Conservation (phyloP, 306 rosid species). For the Mimosa pudica region DNA sequence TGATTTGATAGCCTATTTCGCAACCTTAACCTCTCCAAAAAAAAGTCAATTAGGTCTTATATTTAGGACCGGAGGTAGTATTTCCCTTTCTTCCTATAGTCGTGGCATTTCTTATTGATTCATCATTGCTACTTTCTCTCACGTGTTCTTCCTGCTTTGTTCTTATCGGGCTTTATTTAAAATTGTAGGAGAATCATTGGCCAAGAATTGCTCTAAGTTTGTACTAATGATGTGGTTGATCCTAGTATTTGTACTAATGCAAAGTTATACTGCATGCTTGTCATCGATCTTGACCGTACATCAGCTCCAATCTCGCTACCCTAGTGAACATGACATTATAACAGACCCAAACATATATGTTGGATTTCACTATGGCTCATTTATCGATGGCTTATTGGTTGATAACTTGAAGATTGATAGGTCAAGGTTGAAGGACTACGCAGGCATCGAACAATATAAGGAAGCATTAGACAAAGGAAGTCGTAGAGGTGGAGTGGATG, state of each 20-base stretch:
- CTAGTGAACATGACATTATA: background rate
- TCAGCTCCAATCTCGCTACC: constrained; percentile 16
- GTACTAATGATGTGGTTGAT: constrained; percentile 24
- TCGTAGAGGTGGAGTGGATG: background rate
- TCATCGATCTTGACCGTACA: constrained; percentile 31
- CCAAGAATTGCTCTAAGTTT: constrained; percentile 27
- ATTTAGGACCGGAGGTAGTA: too few relatives aligned
- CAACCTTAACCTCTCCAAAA: too few relatives aligned
- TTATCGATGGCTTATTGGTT: background rate
- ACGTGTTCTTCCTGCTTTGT: background rate
- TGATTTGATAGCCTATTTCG: too few relatives aligned
- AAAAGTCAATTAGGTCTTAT: too few relatives aligned
- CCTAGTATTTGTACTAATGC: constrained; percentile 16
- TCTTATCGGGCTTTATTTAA: background rate
- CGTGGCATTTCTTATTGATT: background rate
- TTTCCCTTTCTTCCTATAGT: background rate
- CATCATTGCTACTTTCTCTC: background rate
- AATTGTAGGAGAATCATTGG: constrained; percentile 21
- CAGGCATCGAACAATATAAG: background rate
- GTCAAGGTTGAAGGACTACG: background rate
- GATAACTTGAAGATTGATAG: constrained; percentile 1
- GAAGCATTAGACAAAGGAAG: constrained; percentile 4
- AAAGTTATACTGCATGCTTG: constrained; percentile 31
- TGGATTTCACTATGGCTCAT: background rate
- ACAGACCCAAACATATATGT: background rate